These are phyloP conservation scores for Arthrobotrys sinensis DNA, from an alignment of 2,329 filamentous ascomycete genomes.

Conservation along the genomic window DNA sequence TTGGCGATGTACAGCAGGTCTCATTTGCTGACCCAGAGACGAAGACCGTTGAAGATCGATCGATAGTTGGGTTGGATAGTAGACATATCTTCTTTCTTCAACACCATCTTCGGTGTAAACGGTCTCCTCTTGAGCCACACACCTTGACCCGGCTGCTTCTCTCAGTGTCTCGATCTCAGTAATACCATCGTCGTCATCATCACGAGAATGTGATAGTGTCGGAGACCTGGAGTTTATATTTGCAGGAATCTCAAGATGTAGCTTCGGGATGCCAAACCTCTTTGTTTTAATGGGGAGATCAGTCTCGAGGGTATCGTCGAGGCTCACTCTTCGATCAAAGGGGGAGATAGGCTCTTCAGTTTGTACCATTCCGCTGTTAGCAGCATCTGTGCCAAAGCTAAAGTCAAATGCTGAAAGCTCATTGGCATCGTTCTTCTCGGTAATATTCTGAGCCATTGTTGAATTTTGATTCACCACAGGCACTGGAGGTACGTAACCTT, in stretches of 20 bases:
- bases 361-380: no score
- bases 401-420: conserved; percentile 24
- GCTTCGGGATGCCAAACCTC: conserved; percentile 23
- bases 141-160: conserved; percentile 20
- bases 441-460: no score
- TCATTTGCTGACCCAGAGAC: neutral
- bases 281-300: conserved; percentile 28
- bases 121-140: conserved; percentile 32
- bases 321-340: neutral
- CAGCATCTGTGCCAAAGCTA: conserved; percentile 1
- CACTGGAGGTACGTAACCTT: neutral
- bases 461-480: neutral
- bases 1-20: neutral
- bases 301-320: neutral
- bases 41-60: conserved; percentile 22
- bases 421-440: neutral
- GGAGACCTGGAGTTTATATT: neutral
- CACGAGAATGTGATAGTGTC: neutral
- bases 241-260: conserved; percentile 34
- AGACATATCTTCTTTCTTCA: conserved; percentile 46
- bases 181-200: neutral
- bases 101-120: conserved; percentile 35
- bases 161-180: neutral
- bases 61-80: conserved; percentile 11
- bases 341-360: conserved; percentile 3